These are phyloP conservation scores for Pleurostoma richardsiae DNA, from an alignment of 2,329 filamentous ascomycete species.

Conservation along the genomic window DNA sequence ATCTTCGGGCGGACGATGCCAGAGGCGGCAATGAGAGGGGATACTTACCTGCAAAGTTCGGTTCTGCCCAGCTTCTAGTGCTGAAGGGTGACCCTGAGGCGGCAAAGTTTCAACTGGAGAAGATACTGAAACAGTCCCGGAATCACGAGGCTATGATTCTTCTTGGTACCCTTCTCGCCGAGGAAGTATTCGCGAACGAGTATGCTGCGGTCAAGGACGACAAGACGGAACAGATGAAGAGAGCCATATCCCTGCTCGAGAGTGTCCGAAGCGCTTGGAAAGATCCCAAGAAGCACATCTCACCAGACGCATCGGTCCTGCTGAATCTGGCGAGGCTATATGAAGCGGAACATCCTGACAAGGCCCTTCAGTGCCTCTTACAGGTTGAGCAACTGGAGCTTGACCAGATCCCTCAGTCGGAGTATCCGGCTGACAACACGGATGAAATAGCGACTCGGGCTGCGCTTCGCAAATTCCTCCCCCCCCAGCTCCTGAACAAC, in stretches of 20 bases:
- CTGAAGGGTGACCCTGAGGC: slow-evolving; percentile 80
- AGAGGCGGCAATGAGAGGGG: slow-evolving; percentile 87
- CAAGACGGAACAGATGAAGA: slow-evolving; percentile 77
- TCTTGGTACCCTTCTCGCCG: slow-evolving; percentile 85
- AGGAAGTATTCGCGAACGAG: slow-evolving; percentile 84
- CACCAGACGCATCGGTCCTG: slow-evolving; percentile 79
- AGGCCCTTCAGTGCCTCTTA: slow-evolving; percentile 84
- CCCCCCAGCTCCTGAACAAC: slow-evolving; percentile 92
- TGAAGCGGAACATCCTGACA: slow-evolving; percentile 79
- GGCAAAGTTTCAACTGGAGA: slow-evolving; percentile 89
- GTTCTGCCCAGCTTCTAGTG: slow-evolving; percentile 83
- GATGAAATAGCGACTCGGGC: slow-evolving; percentile 57
- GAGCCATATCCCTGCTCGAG: slow-evolving; percentile 81
- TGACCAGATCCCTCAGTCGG: slow-evolving; percentile 68
- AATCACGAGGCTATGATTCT: slow-evolving; percentile 86
- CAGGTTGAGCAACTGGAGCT: slow-evolving; percentile 90
- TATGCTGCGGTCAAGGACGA: slow-evolving; percentile 73
- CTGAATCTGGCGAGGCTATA: slow-evolving; percentile 90
- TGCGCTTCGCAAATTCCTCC: slow-evolving; percentile 69
- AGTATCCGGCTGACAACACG: slow-evolving; percentile 54
- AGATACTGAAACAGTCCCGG: slow-evolving; percentile 83
- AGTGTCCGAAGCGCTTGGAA: slow-evolving; percentile 83
- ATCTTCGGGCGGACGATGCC: slow-evolving; percentile 85
- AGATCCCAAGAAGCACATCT: slow-evolving; percentile 78
- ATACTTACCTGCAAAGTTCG: slow-evolving; percentile 92